These are phyloP conservation scores for Kwoniella europaea DNA, from an alignment of 768 basidiomycete genomes.

Conservation along the genomic window DNA sequence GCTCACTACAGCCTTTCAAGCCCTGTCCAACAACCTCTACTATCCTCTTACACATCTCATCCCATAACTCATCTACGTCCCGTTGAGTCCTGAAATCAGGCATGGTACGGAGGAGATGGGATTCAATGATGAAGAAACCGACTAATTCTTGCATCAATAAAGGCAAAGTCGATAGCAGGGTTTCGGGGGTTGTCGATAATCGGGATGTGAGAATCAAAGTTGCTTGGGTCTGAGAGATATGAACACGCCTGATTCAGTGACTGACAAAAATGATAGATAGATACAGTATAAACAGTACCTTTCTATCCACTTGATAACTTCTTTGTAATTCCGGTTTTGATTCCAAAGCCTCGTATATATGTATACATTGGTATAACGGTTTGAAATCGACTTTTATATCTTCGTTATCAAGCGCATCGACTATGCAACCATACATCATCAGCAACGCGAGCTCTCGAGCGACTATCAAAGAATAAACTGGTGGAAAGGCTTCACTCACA, in stretches of 20 bases:
- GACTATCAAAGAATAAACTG: background rate
- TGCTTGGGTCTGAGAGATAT: constrained; percentile 75
- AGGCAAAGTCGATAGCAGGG: constrained; percentile 63
- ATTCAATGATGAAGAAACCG: constrained; percentile 97
- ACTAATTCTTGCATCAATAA: constrained; percentile 89
- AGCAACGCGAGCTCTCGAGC: background rate
- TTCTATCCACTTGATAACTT: constrained; percentile 96
- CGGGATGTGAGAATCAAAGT: constrained; percentile 78
- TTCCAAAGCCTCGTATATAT: constrained; percentile 90
- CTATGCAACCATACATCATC: constrained; percentile 60
- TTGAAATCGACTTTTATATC: constrained; percentile 87
- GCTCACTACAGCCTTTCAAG: constrained; percentile 73
- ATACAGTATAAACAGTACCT: constrained; percentile 62
- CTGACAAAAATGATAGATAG: too few species aligned
- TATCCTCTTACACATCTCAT: constrained; percentile 75
- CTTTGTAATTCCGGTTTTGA: constrained; percentile 85
- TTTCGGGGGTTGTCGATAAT: constrained; percentile 54
- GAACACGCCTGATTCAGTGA: too few species aligned
- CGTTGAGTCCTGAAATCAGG: constrained; percentile 84
- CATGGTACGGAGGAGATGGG: constrained; percentile 85
- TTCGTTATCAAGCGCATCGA: constrained; percentile 89
- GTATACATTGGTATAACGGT: constrained; percentile 93
- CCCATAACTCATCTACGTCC: constrained; percentile 96
- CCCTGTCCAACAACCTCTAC: constrained; percentile 75
- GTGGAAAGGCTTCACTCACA: constrained; percentile 65